Percentiles rank a stretch among this genome's conserved stretches.
Evolutionary conservation across 2,329 filamentous ascomycete species (phyloP).

Genomic region (Hypocreales sp.): DNA sequence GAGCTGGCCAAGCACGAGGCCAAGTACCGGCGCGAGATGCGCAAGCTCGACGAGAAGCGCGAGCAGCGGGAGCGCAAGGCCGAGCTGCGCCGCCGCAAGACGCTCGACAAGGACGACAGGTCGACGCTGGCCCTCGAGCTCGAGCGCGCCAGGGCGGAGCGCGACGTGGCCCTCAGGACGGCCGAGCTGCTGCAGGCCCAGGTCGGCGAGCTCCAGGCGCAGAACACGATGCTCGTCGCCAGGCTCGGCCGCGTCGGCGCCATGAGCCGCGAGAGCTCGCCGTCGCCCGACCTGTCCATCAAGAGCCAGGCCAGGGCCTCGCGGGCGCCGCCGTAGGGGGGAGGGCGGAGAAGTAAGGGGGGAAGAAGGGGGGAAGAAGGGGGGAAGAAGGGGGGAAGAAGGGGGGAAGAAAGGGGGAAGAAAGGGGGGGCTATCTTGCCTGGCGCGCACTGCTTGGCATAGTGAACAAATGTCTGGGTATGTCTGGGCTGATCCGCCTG

Average conservation of each 20-base stretch:
- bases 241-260: conserved; percentile 28
- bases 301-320: neutral
- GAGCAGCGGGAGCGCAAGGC: conserved; percentile 46
- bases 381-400: too few species aligned
- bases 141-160: conserved; percentile 33
- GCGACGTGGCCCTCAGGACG: conserved; percentile 35
- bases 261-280: conserved; percentile 16
- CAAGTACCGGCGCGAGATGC: conserved; percentile 47
- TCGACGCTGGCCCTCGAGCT: conserved; percentile 32
- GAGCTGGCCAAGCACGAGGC: conserved; percentile 52
- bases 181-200: conserved; percentile 37
- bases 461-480: too few species aligned
- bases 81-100: conserved; percentile 33
- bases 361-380: too few species aligned
- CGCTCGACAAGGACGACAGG: conserved; percentile 36
- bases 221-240: conserved; percentile 44
- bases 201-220: conserved; percentile 40
- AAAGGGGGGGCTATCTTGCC: too few species aligned
- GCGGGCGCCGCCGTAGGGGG: too few species aligned
- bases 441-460: too few species aligned
- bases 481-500: too few species aligned
- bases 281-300: conserved; percentile 1
- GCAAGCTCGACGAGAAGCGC: conserved; percentile 48
- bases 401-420: too few species aligned
- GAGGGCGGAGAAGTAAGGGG: too few species aligned